A percentile compares a stretch with the other conserved stretches of the same genome.
Conservation (phyloP, 148 eudicot genomes). For the Rhododendron kiyosumense region DNA sequence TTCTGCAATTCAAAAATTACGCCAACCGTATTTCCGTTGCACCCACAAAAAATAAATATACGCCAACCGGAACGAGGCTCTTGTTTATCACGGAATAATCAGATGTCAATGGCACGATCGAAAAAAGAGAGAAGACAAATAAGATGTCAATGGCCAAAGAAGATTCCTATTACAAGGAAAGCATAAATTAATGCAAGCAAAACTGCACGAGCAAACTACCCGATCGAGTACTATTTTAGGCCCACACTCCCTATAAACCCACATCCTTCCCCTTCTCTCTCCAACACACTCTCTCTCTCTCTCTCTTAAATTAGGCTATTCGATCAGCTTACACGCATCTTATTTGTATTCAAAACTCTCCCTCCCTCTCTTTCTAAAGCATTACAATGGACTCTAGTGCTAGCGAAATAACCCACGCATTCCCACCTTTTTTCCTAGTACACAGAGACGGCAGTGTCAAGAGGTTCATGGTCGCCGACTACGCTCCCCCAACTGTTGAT, state of each 20-base stretch:
- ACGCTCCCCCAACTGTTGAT: conserved; percentile 16
- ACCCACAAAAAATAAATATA: too few species aligned
- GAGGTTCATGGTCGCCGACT: not conserved
- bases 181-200: not conserved
- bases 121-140: too few species aligned
- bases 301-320: not conserved
- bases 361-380: not conserved
- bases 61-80: too few species aligned
- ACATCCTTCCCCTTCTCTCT: not conserved
- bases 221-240: not conserved
- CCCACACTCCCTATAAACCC: not conserved
- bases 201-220: not conserved
- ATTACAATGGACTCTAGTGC: not conserved
- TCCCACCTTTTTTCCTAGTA: conserved; percentile 5
- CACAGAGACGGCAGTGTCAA: not conserved
- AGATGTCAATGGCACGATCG: too few species aligned
- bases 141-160: not conserved
- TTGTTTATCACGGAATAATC: too few species aligned
- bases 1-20: too few species aligned
- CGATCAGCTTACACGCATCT: not conserved
- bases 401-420: not conserved
- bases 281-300: not conserved
- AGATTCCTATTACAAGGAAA: too few species aligned
- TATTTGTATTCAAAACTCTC: not conserved
- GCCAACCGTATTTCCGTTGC: too few species aligned